Evolutionary conservation across 2,329 filamentous ascomycete species (phyloP), one percentile per base, ranked within the genome.

Genomic region (Microsporum audouinii): DNA sequence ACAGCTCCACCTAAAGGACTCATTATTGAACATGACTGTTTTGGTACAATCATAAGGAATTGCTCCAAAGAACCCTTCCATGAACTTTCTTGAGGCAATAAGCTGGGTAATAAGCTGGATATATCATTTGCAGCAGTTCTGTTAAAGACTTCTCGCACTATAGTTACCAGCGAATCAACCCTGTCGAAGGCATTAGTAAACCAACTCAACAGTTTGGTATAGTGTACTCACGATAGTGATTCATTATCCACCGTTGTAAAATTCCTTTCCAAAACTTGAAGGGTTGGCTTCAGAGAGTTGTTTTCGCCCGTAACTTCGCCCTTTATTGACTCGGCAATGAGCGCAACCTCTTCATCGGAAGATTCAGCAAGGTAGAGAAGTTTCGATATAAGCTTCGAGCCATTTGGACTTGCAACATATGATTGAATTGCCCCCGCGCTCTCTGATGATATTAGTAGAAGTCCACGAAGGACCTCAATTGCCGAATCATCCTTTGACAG

Each of bases 1-100:
- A 88, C 82, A 0, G 84, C 83, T 2, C 89, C 89, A 0, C 83
- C 84, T 5, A 96, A 77, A 29, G 80, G 80, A 68, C 85, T 91
- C 1, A 87, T 89, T 3, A 96, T 82, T 0, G 89, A 84, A 2
- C 95, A 74, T 0, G 89, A 85, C 3, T 82, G 77, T 33, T 70
- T 68, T 17, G 72, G 72, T 29, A 73, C 71, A 29, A 73, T 63
- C 41, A 68, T 67, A 43, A 76, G 72, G 61, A 90, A 80, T 1
- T 75, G 75, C 0, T 71, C 68, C 2, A 96, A 72, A 12, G 88
- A 82, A 12, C 78, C 66, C 66, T 81, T 78, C 91, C 91, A 96
- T 7, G 82, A 74, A 1, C 80, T 75, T 0, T 78, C 74, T 65
- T 80, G 80, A 0, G 90, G 89, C 41, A 94, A 77, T 3, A 92